Evolutionary conservation across 805 yeast genomes (phyloP).

Genomic region (Candida bentonensis): DNA sequence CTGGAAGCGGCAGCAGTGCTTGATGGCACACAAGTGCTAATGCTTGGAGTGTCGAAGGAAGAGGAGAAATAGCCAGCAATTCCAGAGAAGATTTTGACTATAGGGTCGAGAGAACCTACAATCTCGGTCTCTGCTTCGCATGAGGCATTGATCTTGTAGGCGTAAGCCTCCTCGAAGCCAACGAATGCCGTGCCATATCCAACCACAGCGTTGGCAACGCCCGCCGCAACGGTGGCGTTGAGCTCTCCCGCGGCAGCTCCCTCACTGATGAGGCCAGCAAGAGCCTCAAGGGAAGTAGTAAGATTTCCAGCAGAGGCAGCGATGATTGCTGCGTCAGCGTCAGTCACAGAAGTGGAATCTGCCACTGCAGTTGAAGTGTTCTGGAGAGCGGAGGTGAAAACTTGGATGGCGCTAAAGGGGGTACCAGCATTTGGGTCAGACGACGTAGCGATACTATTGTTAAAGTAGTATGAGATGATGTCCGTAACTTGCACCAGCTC

Average conservation of each 20-base stretch:
- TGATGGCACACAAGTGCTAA: neutral
- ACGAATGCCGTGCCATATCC: neutral
- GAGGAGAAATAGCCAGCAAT: neutral
- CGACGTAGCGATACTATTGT: neutral
- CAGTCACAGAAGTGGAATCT: neutral
- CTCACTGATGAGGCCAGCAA: neutral
- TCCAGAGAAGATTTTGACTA: neutral
- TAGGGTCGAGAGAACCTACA: neutral
- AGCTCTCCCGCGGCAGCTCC: neutral
- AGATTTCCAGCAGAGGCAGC: neutral
- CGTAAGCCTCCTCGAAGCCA: neutral
- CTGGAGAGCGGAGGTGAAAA: neutral
- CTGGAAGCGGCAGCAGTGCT: neutral
- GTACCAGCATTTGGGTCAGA: neutral
- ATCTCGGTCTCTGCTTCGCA: neutral
- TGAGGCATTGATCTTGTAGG: neutral
- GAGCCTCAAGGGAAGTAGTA: neutral
- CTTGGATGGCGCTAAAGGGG: neutral
- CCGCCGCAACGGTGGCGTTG: neutral
- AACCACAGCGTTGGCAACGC: neutral
- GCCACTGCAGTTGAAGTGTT: neutral
- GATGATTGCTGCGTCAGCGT: neutral
- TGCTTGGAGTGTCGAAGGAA: neutral
- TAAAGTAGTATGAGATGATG: neutral
- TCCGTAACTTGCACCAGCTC: neutral